Conservation (phyloP, 2,329 filamentous ascomycete species). For the Exophiala bonariae region DNA sequence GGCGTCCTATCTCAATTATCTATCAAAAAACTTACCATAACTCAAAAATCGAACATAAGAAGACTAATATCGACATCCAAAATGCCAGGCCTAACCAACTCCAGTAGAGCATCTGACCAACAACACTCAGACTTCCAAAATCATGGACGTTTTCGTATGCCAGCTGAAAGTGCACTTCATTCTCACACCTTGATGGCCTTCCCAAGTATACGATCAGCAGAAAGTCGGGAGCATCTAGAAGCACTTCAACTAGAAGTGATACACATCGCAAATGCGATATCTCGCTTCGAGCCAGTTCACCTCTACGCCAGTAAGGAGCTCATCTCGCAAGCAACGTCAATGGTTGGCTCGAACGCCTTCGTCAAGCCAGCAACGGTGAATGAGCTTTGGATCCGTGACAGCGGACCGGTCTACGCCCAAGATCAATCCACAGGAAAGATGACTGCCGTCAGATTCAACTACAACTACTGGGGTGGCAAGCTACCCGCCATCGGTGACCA, state of each 20-base stretch:
- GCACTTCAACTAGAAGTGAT: slow-evolving; percentile 10
- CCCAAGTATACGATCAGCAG: slow-evolving; percentile 6
- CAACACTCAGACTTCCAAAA: not conserved
- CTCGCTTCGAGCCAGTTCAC: slow-evolving; percentile 34
- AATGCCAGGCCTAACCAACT: too few species aligned
- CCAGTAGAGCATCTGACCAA: not conserved
- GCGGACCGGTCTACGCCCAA: slow-evolving; percentile 31
- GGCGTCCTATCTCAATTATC: too few species aligned
- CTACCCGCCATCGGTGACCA: slow-evolving; percentile 15
- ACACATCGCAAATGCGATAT: slow-evolving; percentile 6
- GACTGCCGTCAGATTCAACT: slow-evolving; percentile 16
- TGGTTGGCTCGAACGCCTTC: slow-evolving; percentile 12
- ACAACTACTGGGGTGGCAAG: slow-evolving; percentile 22
- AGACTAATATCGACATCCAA: too few species aligned
- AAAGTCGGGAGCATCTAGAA: slow-evolving; percentile 5
- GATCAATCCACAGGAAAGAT: slow-evolving; percentile 15
- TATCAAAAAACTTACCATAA: too few species aligned
- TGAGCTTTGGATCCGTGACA: slow-evolving; percentile 35
- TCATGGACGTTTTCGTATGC: slow-evolving; percentile 8
- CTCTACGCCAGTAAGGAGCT: slow-evolving; percentile 32
- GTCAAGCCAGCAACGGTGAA: slow-evolving; percentile 27
- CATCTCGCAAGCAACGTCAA: slow-evolving; percentile 10
- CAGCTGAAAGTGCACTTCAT: slow-evolving; percentile 7
- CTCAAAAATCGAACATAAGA: too few species aligned
- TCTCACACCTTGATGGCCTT: slow-evolving; percentile 12